A percentile compares a stretch with the other conserved stretches of the same genome.
Conservation (phyloP, 306 rosid genomes). For the Dalbergia cultrata region DNA sequence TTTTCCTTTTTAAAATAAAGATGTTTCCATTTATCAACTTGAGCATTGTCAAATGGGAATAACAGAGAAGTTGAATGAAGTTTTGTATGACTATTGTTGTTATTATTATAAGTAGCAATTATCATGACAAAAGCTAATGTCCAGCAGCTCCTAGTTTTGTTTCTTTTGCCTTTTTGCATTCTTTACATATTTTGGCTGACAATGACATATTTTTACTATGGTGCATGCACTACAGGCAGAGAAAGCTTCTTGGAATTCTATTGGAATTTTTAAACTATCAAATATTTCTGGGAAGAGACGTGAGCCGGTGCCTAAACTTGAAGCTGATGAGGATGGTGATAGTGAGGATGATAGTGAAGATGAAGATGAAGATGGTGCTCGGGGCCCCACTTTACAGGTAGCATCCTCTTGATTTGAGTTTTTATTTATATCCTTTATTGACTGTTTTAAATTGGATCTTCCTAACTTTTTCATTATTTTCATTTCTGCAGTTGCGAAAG, state of each 20-base stretch:
- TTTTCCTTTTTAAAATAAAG: background rate
- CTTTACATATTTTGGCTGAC: background rate
- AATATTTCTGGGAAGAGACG: conserved; percentile 90
- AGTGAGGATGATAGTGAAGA: conserved; percentile 80
- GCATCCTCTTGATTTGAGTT: conserved; percentile 29
- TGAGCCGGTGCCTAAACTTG: conserved; percentile 69
- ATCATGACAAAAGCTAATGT: background rate
- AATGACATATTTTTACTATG: conserved; percentile 35
- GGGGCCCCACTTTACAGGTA: conserved; percentile 78
- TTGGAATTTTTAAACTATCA: conserved; percentile 85
- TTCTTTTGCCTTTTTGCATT: conserved; percentile 27
- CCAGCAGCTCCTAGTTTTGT: background rate
- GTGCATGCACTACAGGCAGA: conserved; percentile 72
- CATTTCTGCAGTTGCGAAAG: conserved; percentile 71
- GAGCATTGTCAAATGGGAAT: conserved; percentile 1
- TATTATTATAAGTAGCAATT: conserved; percentile 2
- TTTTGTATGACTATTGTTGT: conserved; percentile 8
- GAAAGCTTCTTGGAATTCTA: conserved; percentile 77
- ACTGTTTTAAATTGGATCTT: conserved; percentile 26
- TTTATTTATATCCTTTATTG: conserved; percentile 21
- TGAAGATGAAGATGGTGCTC: conserved; percentile 57
- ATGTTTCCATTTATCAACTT: conserved; percentile 9
- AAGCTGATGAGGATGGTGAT: conserved; percentile 67
- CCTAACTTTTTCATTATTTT: conserved; percentile 35
- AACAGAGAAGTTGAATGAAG: conserved; percentile 8